phyloP scores from a whole-genome alignment of 2,329 filamentous ascomycete species.

The Dryadomyces quercivorus region DNA sequence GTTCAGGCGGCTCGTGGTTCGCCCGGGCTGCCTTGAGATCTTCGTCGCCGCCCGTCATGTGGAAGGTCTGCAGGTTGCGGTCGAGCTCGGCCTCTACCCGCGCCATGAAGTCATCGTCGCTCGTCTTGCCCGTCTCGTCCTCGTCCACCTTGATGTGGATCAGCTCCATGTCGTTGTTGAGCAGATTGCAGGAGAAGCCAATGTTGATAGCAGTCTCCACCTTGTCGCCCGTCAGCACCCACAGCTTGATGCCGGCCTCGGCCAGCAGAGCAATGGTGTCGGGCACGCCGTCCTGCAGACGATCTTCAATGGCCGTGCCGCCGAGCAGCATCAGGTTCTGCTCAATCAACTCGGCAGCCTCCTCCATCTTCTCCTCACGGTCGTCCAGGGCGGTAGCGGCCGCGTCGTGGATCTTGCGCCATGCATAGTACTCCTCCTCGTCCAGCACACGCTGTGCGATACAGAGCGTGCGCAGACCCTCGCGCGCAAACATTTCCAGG shows the following conservation, averaged over 20 bases:
- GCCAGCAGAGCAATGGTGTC: slow-evolving; percentile 88
- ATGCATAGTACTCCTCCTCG: slow-evolving; percentile 72
- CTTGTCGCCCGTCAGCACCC: slow-evolving; percentile 97
- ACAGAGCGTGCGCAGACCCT: slow-evolving; percentile 88
- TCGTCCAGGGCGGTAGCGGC: slow-evolving; percentile 75
- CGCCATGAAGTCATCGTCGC: slow-evolving; percentile 37
- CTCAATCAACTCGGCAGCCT: slow-evolving; percentile 81
- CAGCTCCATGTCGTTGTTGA: slow-evolving; percentile 96
- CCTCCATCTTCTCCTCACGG: slow-evolving; percentile 86
- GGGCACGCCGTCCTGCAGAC: slow-evolving; percentile 90
- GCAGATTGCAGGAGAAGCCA: slow-evolving; percentile 93
- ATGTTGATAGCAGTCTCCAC: slow-evolving; percentile 99
- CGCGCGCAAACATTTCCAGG: slow-evolving; percentile 90
- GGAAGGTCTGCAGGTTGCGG: slow-evolving; percentile 58
- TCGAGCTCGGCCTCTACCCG: slow-evolving; percentile 61
- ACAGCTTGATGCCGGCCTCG: slow-evolving; percentile 92
- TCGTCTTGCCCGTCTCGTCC: slow-evolving; percentile 41
- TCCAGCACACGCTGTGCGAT: slow-evolving; percentile 72
- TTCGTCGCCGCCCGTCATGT: slow-evolving; percentile 71
- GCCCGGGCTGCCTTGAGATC: slow-evolving; percentile 69
- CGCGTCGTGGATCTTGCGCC: slow-evolving; percentile 78
- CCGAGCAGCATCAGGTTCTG: slow-evolving; percentile 78
- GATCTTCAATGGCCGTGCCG: slow-evolving; percentile 94
- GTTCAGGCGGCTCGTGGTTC: slow-evolving; percentile 73
- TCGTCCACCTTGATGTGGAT: slow-evolving; percentile 81